phyloP scores from a whole-genome alignment of 768 basidiomycete species.

The Agrocybe praecox region DNA sequence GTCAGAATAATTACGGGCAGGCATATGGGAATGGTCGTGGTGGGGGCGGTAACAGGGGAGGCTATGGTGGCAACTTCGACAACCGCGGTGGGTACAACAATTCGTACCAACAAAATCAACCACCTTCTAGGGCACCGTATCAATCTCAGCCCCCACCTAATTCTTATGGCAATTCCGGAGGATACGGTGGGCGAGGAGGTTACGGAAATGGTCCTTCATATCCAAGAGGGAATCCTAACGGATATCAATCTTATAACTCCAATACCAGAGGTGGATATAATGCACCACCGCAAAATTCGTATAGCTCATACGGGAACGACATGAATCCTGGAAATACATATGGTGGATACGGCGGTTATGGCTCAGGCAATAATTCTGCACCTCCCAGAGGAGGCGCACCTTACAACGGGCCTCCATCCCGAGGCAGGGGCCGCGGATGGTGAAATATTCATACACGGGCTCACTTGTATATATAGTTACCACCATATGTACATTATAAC shows the following conservation, averaged over 20 bases:
- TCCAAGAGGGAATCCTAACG: conserved; percentile 15
- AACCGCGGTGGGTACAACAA: conserved; percentile 16
- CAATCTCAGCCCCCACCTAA: conserved; percentile 27
- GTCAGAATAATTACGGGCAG: conserved; percentile 37
- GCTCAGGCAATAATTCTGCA: conserved; percentile 23
- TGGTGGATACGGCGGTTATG: conserved; percentile 30
- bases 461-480: neutral
- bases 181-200: conserved; percentile 29
- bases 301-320: conserved; percentile 27
- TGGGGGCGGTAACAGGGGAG: conserved; percentile 32
- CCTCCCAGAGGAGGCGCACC: conserved; percentile 29
- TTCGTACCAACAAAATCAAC: conserved; percentile 36
- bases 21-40: conserved; percentile 32
- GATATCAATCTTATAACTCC: conserved; percentile 14
- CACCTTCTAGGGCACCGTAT: conserved; percentile 32
- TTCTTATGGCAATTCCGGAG: conserved; percentile 33
- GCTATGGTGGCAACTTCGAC: neutral
- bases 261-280: conserved; percentile 16
- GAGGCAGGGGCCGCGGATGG: conserved; percentile 57
- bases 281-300: conserved; percentile 24
- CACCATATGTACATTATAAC: conserved; percentile 1
- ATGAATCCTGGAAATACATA: conserved; percentile 22
- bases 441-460: conserved; percentile 20
- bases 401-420: conserved; percentile 27
- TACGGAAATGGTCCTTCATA: conserved; percentile 24